Percentiles rank a stretch among this genome's conserved stretches.
These are phyloP conservation scores for Cardamine chenopodiifolia DNA, from an alignment of 345 rosid species.

Conservation along the genomic window DNA sequence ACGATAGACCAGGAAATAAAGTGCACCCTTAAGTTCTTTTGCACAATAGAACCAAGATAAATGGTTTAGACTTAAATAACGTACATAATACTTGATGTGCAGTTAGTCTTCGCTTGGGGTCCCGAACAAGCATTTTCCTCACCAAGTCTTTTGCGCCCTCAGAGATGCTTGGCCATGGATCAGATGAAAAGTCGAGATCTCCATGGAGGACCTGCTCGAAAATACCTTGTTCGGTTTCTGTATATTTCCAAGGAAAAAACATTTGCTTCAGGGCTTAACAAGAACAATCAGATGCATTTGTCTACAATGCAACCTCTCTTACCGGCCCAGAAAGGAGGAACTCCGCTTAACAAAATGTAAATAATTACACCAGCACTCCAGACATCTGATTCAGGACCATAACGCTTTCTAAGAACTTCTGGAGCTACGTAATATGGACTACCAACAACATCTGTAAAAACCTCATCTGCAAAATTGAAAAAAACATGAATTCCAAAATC, in stretches of 20 bases:
- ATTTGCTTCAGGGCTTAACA: slow-evolving; percentile 8
- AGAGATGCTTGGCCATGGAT: slow-evolving; percentile 91
- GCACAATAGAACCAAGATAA: neutral
- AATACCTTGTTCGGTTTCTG: slow-evolving; percentile 85
- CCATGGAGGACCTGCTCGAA: slow-evolving; percentile 88
- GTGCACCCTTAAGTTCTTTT: neutral
- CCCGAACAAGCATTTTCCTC: slow-evolving; percentile 79
- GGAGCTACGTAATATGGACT: slow-evolving; percentile 97
- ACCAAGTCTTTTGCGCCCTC: slow-evolving; percentile 89
- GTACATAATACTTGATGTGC: slow-evolving; percentile 86
- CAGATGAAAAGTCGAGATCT: slow-evolving; percentile 78
- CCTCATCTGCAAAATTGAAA: slow-evolving; percentile 55
- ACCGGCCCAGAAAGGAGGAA: slow-evolving; percentile 97
- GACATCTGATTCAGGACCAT: slow-evolving; percentile 90
- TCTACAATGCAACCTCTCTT: slow-evolving; percentile 28
- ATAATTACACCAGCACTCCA: slow-evolving; percentile 98
- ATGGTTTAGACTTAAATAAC: slow-evolving; percentile 43
- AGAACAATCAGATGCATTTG: neutral
- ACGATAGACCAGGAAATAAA: neutral
- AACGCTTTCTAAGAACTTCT: slow-evolving; percentile 74
- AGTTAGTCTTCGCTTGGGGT: slow-evolving; percentile 73
- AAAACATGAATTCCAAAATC: neutral
- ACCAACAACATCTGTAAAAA: slow-evolving; percentile 79
- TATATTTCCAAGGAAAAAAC: slow-evolving; percentile 21
- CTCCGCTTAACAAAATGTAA: slow-evolving; percentile 85